These are phyloP conservation scores for Vitis hybrid DNA, from an alignment of 177 flowering plant species.

Conservation along the genomic window DNA sequence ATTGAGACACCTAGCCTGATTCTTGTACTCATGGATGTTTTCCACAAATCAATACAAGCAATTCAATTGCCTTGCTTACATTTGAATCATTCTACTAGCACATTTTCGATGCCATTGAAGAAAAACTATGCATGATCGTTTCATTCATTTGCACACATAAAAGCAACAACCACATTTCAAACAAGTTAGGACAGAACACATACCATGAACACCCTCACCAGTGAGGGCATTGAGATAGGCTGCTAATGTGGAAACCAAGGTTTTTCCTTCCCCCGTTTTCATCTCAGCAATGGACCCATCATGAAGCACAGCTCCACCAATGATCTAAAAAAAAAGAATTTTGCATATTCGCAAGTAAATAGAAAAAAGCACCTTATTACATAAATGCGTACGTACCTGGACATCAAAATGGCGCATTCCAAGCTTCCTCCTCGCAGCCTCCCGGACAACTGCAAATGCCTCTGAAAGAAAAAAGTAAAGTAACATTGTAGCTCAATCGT, in stretches of 20 bases:
- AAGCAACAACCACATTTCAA: too few species aligned
- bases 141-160: too few species aligned
- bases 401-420: conserved; percentile 99
- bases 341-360: not conserved
- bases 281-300: conserved; percentile 98
- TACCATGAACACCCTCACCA: conserved; percentile 90
- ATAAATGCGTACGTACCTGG: conserved; percentile 52
- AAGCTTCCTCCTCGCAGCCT: conserved; percentile 93
- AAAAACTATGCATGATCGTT: too few species aligned
- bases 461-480: conserved; percentile 38
- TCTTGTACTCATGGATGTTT: too few species aligned
- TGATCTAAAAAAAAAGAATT: conserved; percentile 45
- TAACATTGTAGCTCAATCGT: too few species aligned
- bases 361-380: not conserved
- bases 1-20: too few species aligned
- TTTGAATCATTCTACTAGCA: too few species aligned
- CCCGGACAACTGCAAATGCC: conserved; percentile 98
- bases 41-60: too few species aligned
- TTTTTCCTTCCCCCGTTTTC: conserved; percentile 99
- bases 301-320: conserved; percentile 98
- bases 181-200: too few species aligned
- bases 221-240: conserved; percentile 97
- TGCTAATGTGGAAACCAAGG: conserved; percentile 92
- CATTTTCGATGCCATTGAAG: too few species aligned
- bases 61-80: too few species aligned